A percentile compares a stretch with the other conserved stretches of the same genome.
phyloP scores from a whole-genome alignment of 164 flowering plant species.

The Taxillus chinensis region DNA sequence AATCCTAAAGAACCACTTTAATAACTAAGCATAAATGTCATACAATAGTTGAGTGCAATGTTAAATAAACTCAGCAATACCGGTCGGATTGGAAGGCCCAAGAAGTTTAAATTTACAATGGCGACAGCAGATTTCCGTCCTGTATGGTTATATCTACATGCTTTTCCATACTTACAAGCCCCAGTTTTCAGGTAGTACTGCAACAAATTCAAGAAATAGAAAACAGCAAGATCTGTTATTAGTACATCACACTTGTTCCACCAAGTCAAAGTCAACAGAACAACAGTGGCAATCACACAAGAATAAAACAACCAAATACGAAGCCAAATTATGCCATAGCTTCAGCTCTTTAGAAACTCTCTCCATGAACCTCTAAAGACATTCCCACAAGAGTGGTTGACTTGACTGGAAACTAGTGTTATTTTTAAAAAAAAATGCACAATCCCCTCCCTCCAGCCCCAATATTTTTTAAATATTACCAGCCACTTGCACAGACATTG shows the following conservation, averaged over 20 bases:
- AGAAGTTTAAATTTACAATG: constrained; percentile 52
- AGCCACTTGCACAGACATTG: too few species aligned
- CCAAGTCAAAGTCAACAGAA: background rate
- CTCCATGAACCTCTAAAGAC: too few species aligned
- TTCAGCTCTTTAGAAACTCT: too few species aligned
- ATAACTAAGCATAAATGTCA: background rate
- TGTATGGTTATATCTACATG: constrained; percentile 64
- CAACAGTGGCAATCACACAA: too few species aligned
- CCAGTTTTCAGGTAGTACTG: constrained; percentile 77
- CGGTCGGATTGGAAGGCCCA: constrained; percentile 81
- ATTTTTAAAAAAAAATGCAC: too few species aligned
- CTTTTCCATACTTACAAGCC: constrained; percentile 72
- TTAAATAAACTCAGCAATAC: constrained; percentile 27
- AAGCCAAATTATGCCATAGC: too few species aligned
- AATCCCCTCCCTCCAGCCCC: too few species aligned
- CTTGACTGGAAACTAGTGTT: too few species aligned
- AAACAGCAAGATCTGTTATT: background rate
- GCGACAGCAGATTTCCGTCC: constrained; percentile 30
- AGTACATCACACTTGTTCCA: constrained; percentile 1
- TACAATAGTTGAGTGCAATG: background rate
- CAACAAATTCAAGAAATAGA: constrained; percentile 14
- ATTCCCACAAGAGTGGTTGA: too few species aligned
- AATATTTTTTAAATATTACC: too few species aligned
- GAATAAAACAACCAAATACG: too few species aligned
- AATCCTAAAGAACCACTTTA: background rate